Percentiles rank a stretch among this genome's conserved stretches.
Conservation (phyloP, 352 stramenopile genomes). For the Thraustochytrium striatum region DNA sequence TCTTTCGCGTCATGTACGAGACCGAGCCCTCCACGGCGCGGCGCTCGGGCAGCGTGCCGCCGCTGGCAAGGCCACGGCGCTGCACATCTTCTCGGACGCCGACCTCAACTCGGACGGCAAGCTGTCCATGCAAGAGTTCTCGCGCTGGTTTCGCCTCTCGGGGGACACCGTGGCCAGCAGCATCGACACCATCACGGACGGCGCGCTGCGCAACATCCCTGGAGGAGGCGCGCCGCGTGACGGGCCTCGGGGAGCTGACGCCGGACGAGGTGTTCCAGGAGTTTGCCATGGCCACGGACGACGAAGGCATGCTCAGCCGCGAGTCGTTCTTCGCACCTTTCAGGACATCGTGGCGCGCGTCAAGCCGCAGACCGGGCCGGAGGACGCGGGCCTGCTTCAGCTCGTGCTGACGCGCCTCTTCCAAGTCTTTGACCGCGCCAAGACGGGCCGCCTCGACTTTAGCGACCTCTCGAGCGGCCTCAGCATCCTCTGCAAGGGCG, state of each 20-base stretch:
- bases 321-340: background rate
- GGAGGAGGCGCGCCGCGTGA: conserved; percentile 28
- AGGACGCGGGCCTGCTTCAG: conserved; percentile 1
- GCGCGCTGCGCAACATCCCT: background rate
- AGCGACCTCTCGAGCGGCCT: background rate
- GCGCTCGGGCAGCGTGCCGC: background rate
- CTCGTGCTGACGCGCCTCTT: background rate
- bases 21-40: background rate
- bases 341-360: background rate
- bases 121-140: conserved; percentile 42
- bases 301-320: background rate
- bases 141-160: background rate
- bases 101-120: conserved; percentile 30
- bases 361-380: background rate
- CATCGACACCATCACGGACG: background rate
- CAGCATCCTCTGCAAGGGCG: conserved; percentile 14
- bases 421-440: background rate
- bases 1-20: conserved; percentile 37
- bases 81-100: conserved; percentile 19
- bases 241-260: conserved; percentile 1
- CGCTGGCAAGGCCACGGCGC: background rate
- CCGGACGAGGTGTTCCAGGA: conserved; percentile 17
- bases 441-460: background rate
- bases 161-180: background rate
- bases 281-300: conserved; percentile 13